Base-by-base conservation (phyloP, 306 rosid species). In the Gleditsia sinensis region DNA sequence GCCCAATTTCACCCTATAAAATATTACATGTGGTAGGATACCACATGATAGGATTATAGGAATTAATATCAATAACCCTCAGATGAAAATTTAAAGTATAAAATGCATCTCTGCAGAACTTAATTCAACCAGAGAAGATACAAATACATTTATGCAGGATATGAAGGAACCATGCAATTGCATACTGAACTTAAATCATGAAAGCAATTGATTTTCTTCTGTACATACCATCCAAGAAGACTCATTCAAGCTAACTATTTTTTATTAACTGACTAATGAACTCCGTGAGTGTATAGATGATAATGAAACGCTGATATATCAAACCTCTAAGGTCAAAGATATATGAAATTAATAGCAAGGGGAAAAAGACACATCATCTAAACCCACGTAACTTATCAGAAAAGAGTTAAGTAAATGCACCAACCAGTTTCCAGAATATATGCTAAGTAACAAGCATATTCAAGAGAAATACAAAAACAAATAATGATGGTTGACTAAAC, bases 1-100 rank as follows among this genome's bases (percentile, higher is more conserved):
- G 91, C 69, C 97, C 98, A 79, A 94, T 86, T 84, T 94, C 98
- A 79, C 89, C 90, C 98, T 94, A 81, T 34, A 36, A 76, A 59
- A 74, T 34, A 59, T 21, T 36, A 67, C 61, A 45, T 55, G 46
- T 32, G 43, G 50, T 24, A 30, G 25, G 61, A 56, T 45, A 60
- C 27, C 59, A 77, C 53, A 37, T 36, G 61, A 46, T 51, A 54
- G 70, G 66, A 37, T 36, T 61, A 46, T 51, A 54, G 70, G 66
- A 69, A 77, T 3, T 48, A 55, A 78, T 55, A 69, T 7, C 11
- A 69, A 69, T 9, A 59, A 16, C 25, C 43, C 51, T 27, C 3
- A 39, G 25, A 74, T 17, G 58, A 65, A 51, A 79, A 78, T 37
- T 69, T 28, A 64, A 74, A 62, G 70, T 43, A 36, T 43, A 75